Conservation (phyloP, 2,329 filamentous ascomycete species). For the Epichloe scottii region DNA sequence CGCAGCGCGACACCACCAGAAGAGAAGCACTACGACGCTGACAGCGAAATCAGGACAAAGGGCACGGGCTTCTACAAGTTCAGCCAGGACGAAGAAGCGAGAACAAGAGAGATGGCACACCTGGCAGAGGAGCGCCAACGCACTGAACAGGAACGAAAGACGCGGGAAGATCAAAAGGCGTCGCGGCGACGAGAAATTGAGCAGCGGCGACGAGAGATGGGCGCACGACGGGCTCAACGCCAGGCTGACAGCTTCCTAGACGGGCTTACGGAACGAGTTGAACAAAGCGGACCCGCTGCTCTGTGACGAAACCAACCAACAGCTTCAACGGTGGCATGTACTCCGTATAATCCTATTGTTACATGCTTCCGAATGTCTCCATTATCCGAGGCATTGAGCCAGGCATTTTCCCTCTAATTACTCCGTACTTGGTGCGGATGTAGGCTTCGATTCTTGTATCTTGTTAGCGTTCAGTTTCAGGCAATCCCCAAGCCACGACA, state of each 20-base stretch:
- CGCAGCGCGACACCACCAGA: slow-evolving; percentile 68
- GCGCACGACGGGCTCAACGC: slow-evolving; percentile 47
- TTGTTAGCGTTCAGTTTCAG: background rate
- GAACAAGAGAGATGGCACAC: slow-evolving; percentile 60
- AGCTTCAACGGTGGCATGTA: background rate
- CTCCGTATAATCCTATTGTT: background rate
- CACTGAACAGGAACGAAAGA: slow-evolving; percentile 51
- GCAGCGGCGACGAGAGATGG: slow-evolving; percentile 48
- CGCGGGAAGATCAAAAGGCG: slow-evolving; percentile 43
- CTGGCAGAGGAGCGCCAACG: slow-evolving; percentile 54
- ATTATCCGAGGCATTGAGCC: background rate
- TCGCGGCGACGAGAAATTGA: slow-evolving; percentile 51
- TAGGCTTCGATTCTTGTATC: background rate
- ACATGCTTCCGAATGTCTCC: background rate
- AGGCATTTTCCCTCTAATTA: background rate
- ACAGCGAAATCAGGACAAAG: slow-evolving; percentile 70
- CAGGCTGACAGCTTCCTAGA: slow-evolving; percentile 64
- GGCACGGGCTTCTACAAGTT: slow-evolving; percentile 91
- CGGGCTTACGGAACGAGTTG: slow-evolving; percentile 26
- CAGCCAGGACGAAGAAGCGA: slow-evolving; percentile 56
- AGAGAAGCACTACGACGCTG: slow-evolving; percentile 74
- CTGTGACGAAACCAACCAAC: background rate
- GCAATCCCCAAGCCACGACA: background rate
- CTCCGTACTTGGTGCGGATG: too few relatives aligned
- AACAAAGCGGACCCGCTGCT: background rate